Conservation (phyloP, 2,329 filamentous ascomycete genomes). For the Tolypocladium cylindrosporum region DNA sequence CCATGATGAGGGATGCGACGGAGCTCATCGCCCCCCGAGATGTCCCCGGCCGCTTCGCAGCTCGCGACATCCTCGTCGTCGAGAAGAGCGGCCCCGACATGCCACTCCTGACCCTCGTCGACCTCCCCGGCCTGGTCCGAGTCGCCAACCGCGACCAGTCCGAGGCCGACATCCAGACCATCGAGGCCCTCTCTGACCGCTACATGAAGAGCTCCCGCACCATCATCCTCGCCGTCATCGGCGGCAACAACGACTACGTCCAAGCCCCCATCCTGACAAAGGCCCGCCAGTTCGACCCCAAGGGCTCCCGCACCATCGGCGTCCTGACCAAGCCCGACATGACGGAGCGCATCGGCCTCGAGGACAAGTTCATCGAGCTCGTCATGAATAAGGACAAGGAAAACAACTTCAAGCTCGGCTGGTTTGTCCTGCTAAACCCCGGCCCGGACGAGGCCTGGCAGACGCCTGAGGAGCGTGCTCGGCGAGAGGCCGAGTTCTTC, state of each 20-base stretch:
- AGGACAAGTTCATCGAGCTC: conserved; percentile 44
- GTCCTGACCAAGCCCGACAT: conserved; percentile 44
- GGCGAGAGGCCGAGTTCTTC: conserved; percentile 38
- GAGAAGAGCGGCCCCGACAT: conserved; percentile 49
- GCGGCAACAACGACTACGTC: conserved; percentile 45
- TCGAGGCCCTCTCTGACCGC: conserved; percentile 38
- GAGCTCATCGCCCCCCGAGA: conserved; percentile 40
- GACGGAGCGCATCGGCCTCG: conserved; percentile 40
- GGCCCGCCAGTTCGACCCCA: conserved; percentile 38
- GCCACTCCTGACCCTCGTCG: conserved; percentile 50
- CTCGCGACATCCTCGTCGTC: conserved; percentile 44
- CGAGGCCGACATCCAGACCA: conserved; percentile 39
- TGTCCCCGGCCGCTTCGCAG: conserved; percentile 39
- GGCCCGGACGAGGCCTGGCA: conserved; percentile 36
- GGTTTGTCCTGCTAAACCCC: conserved; percentile 41
- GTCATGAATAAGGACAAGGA: conserved; percentile 38
- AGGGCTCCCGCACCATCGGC: conserved; percentile 37
- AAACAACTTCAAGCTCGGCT: conserved; percentile 41
- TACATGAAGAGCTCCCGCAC: conserved; percentile 48
- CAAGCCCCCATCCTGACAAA: conserved; percentile 42
- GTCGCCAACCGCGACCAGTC: conserved; percentile 44
- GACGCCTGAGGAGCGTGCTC: conserved; percentile 28
- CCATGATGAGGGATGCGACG: conserved; percentile 39
- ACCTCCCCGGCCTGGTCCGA: conserved; percentile 48
- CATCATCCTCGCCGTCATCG: conserved; percentile 45